Conservation (phyloP, 2,329 filamentous ascomycete genomes). For the Aspergillus ustus region DNA sequence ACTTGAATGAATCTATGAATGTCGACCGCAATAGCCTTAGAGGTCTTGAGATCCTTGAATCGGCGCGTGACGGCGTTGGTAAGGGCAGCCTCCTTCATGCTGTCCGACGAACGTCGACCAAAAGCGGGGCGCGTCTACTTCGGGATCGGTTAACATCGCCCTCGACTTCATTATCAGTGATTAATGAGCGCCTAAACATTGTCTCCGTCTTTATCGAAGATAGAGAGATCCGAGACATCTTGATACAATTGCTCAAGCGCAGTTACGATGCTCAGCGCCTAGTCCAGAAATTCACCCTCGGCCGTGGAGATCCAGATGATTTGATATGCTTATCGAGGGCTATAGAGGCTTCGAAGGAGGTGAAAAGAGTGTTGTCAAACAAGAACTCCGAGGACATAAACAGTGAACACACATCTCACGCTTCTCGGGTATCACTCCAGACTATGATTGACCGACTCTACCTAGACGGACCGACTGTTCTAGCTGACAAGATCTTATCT, state of each 20-base stretch:
- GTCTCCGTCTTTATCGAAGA: constrained; percentile 75
- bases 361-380: constrained; percentile 49
- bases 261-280: constrained; percentile 87
- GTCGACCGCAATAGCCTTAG: constrained; percentile 92
- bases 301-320: constrained; percentile 90
- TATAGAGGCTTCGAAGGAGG: constrained; percentile 72
- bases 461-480: constrained; percentile 67
- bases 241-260: constrained; percentile 70
- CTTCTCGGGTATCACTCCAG: constrained; percentile 32
- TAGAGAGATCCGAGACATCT: constrained; percentile 69
- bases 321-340: constrained; percentile 82
- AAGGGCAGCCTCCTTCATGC: constrained; percentile 88
- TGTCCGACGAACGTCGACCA: constrained; percentile 87
- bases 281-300: constrained; percentile 91
- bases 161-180: constrained; percentile 81
- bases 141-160: constrained; percentile 85
- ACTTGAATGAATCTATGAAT: constrained; percentile 76
- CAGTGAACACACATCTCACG: constrained; percentile 22
- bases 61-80: constrained; percentile 76
- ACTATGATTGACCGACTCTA: constrained; percentile 39
- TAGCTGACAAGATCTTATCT: constrained; percentile 72
- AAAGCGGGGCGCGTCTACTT: constrained; percentile 83
- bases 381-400: constrained; percentile 29
- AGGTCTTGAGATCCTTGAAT: constrained; percentile 85
- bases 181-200: constrained; percentile 79